Percentiles rank a stretch among this genome's conserved stretches.
These are phyloP conservation scores for Luvunga scandens DNA, from an alignment of 345 rosid genomes.

Conservation along the genomic window DNA sequence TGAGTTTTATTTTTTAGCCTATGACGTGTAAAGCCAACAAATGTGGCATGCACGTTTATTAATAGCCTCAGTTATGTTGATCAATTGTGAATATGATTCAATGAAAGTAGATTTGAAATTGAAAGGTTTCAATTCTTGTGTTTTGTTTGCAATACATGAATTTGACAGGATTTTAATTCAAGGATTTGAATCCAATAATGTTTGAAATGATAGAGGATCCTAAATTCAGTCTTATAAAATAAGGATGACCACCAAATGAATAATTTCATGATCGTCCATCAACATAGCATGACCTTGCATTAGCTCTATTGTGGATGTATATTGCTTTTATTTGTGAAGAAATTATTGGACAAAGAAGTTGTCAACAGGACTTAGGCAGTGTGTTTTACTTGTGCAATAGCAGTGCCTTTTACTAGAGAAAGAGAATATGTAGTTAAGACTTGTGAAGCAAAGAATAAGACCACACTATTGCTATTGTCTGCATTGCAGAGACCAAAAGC, in stretches of 20 bases:
- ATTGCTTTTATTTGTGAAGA: background rate
- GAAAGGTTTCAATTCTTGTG: background rate
- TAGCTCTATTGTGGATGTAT: background rate
- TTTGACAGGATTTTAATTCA: background rate
- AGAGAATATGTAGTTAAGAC: background rate
- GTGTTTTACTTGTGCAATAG: background rate
- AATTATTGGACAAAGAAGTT: background rate
- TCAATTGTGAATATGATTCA: background rate
- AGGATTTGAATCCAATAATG: background rate
- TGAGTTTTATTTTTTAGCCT: conserved; percentile 3
- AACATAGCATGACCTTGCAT: background rate
- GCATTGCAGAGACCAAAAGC: conserved; percentile 25
- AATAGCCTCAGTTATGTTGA: background rate
- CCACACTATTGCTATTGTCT: conserved; percentile 10
- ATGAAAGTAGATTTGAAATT: background rate
- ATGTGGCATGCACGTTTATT: background rate
- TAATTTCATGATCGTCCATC: background rate
- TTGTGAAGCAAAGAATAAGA: conserved; percentile 19
- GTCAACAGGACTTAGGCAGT: background rate
- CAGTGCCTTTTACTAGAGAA: background rate
- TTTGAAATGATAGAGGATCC: background rate
- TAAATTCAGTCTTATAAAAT: background rate
- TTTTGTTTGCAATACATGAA: background rate
- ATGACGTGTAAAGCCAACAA: background rate
- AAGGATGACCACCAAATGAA: background rate